A percentile compares a stretch with the other conserved stretches of the same genome.
Conservation (phyloP, 805 yeast species). For the Geotrichum ghanense region DNA sequence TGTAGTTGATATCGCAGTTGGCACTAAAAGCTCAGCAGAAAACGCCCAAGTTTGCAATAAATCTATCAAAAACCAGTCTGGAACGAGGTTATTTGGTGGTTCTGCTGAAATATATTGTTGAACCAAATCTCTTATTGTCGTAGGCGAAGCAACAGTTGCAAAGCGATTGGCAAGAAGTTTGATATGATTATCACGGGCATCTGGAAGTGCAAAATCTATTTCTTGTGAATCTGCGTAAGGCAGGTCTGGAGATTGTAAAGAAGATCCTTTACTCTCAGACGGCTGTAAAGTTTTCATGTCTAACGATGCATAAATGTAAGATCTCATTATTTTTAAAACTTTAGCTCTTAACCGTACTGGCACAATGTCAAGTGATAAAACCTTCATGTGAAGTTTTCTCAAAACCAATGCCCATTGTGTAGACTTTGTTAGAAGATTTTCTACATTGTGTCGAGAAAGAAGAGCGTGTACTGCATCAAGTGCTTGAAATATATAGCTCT, state of each 20-base stretch:
- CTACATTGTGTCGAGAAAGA: neutral
- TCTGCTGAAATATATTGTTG: neutral
- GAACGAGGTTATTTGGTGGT: neutral
- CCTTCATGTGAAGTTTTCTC: neutral
- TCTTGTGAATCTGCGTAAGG: neutral
- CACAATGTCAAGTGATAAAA: neutral
- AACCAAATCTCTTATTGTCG: neutral
- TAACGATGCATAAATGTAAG: neutral
- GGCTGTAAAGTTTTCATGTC: neutral
- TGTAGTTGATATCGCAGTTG: neutral
- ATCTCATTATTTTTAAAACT: neutral
- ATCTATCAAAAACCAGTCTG: neutral
- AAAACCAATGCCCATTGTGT: neutral
- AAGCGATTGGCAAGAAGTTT: neutral
- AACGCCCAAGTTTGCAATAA: neutral
- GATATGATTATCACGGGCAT: neutral
- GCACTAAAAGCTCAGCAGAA: neutral
- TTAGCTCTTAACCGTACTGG: neutral
- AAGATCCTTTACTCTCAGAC: too few species aligned
- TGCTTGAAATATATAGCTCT: neutral
- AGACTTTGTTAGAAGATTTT: neutral
- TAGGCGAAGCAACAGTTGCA: neutral
- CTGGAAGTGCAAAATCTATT: neutral
- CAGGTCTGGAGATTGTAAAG: neutral
- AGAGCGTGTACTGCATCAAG: neutral